phyloP scores from a whole-genome alignment of 306 rosid genomes.

The Acmispon strigosus region DNA sequence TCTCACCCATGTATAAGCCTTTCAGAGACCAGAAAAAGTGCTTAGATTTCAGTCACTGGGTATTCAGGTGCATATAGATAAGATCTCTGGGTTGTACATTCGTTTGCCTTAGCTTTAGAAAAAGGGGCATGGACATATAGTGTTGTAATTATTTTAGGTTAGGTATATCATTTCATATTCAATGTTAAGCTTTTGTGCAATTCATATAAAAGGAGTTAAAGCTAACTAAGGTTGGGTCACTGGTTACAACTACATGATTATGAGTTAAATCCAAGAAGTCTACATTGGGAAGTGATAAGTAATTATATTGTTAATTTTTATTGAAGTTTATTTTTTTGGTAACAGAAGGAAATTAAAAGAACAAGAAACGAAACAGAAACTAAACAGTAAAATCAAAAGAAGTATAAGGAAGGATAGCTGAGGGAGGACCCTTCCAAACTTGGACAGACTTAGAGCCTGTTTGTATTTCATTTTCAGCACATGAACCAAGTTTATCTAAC shows the following conservation, averaged over 20 bases:
- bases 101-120: background rate
- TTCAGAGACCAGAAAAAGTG: background rate
- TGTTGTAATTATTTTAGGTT: slow-evolving; percentile 33
- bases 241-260: background rate
- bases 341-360: no score
- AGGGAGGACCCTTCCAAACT: no score
- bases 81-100: background rate
- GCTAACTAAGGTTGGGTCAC: background rate
- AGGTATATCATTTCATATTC: background rate
- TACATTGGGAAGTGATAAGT: no score
- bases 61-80: background rate
- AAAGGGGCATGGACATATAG: background rate
- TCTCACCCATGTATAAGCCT: background rate
- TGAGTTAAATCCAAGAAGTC: no score
- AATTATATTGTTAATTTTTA: no score
- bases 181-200: background rate
- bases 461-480: no score
- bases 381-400: no score
- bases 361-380: no score
- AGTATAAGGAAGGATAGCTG: no score
- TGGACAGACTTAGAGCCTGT: no score
- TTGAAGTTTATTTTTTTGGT: no score
- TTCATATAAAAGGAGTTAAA: background rate
- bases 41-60: background rate
- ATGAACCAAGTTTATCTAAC: no score